Conservation (phyloP, 1,139 yeast genomes). For the Magnusiomyces suaveolens region DNA sequence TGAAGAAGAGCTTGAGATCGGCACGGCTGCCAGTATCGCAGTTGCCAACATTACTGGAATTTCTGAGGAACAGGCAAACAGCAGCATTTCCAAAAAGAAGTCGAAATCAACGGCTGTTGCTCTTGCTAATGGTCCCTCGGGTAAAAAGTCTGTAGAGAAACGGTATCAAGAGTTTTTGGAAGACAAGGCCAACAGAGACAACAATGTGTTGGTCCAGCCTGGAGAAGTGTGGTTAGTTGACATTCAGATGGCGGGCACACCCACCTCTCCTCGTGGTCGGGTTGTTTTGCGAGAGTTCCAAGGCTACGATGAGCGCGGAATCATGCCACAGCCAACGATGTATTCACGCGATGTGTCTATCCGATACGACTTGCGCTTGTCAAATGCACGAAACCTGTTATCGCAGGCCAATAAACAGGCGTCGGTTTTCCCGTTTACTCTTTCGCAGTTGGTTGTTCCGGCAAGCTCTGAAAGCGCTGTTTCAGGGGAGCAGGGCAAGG, state of each 20-base stretch:
- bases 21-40: constrained; percentile 8
- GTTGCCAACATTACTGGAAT: constrained; percentile 12
- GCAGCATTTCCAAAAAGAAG: constrained; percentile 10
- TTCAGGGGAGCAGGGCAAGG: not conserved
- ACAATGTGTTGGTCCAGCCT: constrained; percentile 54
- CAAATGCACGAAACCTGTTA: constrained; percentile 62
- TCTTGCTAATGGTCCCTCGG: constrained; percentile 2
- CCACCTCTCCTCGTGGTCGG: constrained; percentile 31
- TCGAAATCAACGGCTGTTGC: constrained; percentile 13
- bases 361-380: constrained; percentile 64
- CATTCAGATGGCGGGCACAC: constrained; percentile 60
- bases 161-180: not conserved
- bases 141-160: not conserved
- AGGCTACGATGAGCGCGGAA: constrained; percentile 24
- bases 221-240: constrained; percentile 88
- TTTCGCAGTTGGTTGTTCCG: constrained; percentile 30
- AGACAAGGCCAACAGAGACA: constrained; percentile 11
- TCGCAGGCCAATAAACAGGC: constrained; percentile 58
- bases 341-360: constrained; percentile 80
- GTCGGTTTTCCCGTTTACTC: constrained; percentile 88
- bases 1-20: constrained; percentile 17
- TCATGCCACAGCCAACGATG: constrained; percentile 45
- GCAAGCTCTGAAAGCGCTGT: constrained; percentile 17
- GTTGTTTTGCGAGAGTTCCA: constrained; percentile 24
- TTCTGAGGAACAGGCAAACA: constrained; percentile 12